phyloP scores from a whole-genome alignment of 2,329 filamentous ascomycete species.

The Talaromyces piceae region DNA sequence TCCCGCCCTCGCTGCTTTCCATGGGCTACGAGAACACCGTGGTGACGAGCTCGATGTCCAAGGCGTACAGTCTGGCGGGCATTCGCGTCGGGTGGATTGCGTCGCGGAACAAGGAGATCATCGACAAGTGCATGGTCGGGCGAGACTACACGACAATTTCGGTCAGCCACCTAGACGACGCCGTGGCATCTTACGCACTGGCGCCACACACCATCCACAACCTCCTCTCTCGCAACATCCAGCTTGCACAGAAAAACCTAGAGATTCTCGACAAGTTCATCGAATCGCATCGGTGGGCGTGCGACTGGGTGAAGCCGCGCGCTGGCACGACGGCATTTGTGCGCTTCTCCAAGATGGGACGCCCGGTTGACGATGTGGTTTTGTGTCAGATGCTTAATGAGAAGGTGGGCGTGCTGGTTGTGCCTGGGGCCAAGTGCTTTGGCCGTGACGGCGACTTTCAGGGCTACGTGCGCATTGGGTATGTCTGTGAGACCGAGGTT shows the following conservation, averaged over 20 bases:
- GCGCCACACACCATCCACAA: constrained; percentile 55
- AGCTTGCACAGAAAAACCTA: constrained; percentile 61
- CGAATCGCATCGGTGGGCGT: constrained; percentile 54
- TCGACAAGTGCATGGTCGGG: constrained; percentile 56
- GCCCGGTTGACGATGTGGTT: constrained; percentile 61
- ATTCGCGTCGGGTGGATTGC: constrained; percentile 79
- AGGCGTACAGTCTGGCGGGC: constrained; percentile 76
- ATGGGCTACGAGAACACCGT: constrained; percentile 65
- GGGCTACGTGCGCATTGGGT: constrained; percentile 72
- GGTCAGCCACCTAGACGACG: constrained; percentile 75
- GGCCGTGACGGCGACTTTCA: constrained; percentile 58
- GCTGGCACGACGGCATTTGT: constrained; percentile 77
- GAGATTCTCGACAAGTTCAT: constrained; percentile 61
- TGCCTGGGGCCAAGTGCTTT: constrained; percentile 68
- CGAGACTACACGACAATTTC: constrained; percentile 82
- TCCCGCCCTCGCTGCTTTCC: constrained; percentile 61
- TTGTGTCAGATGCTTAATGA: constrained; percentile 64
- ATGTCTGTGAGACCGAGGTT: constrained; percentile 63
- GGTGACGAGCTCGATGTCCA: constrained; percentile 74
- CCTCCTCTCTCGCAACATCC: constrained; percentile 56
- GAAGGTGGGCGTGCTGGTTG: constrained; percentile 63
- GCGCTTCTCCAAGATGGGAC: constrained; percentile 55
- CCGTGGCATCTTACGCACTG: constrained; percentile 68
- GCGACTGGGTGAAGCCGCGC: constrained; percentile 64
- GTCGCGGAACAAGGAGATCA: constrained; percentile 53